Evolutionary conservation across 176 grass and related monocot species (phyloP).

Genomic region (Oryza longistaminata): DNA sequence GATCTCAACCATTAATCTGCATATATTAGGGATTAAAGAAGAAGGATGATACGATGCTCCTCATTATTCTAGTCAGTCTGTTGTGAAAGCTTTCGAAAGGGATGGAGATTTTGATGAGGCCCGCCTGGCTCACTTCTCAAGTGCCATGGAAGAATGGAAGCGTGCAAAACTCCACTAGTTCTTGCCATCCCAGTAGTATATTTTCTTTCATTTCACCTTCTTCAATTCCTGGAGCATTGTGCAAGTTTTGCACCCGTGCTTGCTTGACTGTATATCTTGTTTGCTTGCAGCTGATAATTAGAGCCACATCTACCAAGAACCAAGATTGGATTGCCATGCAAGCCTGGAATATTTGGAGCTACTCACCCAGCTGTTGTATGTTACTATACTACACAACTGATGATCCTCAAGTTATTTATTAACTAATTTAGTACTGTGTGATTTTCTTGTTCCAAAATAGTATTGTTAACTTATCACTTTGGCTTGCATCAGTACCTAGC

Average conservation of each 20-base stretch:
- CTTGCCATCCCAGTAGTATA: too few species aligned
- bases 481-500: background rate
- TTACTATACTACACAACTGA: background rate
- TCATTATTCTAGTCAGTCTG: background rate
- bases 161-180: background rate
- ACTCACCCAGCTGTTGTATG: background rate
- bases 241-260: background rate
- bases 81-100: background rate
- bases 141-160: conserved; percentile 5
- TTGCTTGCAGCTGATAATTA: background rate
- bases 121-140: background rate
- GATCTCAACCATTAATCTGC: background rate
- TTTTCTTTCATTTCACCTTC: background rate
- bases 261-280: background rate
- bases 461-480: background rate
- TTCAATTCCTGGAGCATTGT: background rate
- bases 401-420: background rate
- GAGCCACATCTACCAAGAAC: background rate
- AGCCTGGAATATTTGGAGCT: conserved; percentile 21
- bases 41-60: background rate
- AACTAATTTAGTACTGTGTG: background rate
- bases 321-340: background rate
- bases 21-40: background rate
- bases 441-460: too few species aligned
- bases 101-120: background rate